Percentiles rank a stretch among this genome's conserved stretches.
Evolutionary conservation across 2,329 filamentous ascomycete species (phyloP).

Genomic region (Dothistroma pini): DNA sequence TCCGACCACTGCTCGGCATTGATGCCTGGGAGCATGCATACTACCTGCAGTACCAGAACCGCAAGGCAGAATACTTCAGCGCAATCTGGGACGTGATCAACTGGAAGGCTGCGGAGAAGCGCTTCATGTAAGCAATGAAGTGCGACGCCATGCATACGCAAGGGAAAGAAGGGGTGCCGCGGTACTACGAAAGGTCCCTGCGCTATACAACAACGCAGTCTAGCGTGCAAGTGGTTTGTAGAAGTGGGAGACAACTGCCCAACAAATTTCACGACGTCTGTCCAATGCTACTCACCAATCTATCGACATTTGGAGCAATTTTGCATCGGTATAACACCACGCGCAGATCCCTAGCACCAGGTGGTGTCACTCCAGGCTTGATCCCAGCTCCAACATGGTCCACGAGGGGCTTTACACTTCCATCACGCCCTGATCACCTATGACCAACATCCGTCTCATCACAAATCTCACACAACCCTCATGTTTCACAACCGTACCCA

Average conservation of each 20-base stretch:
- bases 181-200: not conserved
- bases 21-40: slow-evolving; percentile 98
- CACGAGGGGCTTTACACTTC: not conserved
- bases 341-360: not conserved
- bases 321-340: not conserved
- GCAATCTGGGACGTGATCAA: slow-evolving; percentile 94
- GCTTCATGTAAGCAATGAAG: slow-evolving; percentile 31
- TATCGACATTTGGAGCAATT: not conserved
- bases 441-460: not conserved
- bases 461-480: not conserved
- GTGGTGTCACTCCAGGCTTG: not conserved
- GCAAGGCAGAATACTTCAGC: slow-evolving; percentile 92
- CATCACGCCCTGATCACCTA: not conserved
- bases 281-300: not conserved
- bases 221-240: not conserved
- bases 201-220: slow-evolving; percentile 1
- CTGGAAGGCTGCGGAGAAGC: slow-evolving; percentile 72
- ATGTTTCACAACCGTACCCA: not conserved
- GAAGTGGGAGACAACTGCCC: not conserved
- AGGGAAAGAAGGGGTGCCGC: not conserved
- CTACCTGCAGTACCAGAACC: slow-evolving; percentile 94
- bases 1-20: slow-evolving; percentile 77
- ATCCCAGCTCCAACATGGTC: not conserved
- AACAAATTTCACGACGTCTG: not conserved
- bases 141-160: not conserved